Base-by-base conservation (phyloP, 2,329 filamentous ascomycete genomes). In the Chrysoporthe austroafricana region DNA sequence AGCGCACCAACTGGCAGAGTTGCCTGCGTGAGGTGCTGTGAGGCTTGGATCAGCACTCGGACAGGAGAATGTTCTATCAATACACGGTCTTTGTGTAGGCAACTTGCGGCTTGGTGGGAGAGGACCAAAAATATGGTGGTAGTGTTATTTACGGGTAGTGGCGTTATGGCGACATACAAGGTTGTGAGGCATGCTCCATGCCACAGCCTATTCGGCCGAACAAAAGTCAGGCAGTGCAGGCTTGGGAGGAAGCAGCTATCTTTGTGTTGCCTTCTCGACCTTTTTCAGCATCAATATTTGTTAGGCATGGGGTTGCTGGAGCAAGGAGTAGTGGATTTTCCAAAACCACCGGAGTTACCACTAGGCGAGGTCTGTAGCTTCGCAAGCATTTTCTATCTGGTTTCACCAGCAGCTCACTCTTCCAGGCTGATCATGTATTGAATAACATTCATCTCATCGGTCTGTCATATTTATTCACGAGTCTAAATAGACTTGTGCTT, bases 21-120 rank as follows among this genome's bases (percentile, higher is more conserved):
- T 70, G 62, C 68, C 66, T 64, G 66, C 65, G 36, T 68, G 48
- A 60, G 61, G 26, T 26, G 59, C n/a, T 46, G 58, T 18, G 32
- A 34, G 26, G 21, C 9, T 26, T 4, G 11, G 21, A 18, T 8
- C 13, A 8, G 13, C 14, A 32, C 11, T 34, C 3, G 26, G 21
- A 34, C 16, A 11, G 50, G 52, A 8, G 21, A 16, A 32, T 14
- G 1, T 32, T 3, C 21, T 26, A 21, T 1, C 50, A 16, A 16
- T 8, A 18, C 11, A 4, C 9, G 11, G 50, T 48, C 16, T 48
- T n/a, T 18, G 44, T n/a, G 9, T 13, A 26, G 5, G 21, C 11
- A 14, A 26, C 26, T 54, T 34, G 14, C 14, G 26, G 50, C 7
- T 11, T 18, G 14, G 26, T 5, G 50, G 50, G 13, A n/a, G 9